Evolutionary conservation across 192 early-diverging fungal genomes (phyloP).

Genomic region (Umbelopsis vinacea): DNA sequence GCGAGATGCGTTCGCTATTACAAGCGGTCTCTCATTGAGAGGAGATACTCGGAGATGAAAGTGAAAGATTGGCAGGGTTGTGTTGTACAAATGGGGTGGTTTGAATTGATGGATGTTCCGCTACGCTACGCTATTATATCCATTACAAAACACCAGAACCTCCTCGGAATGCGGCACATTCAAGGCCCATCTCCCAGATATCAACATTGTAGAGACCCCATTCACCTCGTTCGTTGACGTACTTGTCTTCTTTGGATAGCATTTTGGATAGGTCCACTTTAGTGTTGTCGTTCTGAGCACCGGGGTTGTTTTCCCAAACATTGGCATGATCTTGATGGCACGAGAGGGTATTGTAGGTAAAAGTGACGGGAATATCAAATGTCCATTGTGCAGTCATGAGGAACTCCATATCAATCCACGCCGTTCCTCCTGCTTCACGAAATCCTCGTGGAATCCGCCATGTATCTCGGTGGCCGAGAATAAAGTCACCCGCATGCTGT

Average conservation of each 20-base stretch:
- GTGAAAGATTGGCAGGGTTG: no score
- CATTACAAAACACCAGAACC: neutral
- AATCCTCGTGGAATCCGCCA: constrained; percentile 31
- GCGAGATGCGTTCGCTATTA: no score
- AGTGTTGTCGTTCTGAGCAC: constrained; percentile 24
- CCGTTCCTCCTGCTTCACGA: constrained; percentile 29
- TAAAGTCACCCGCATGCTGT: constrained; percentile 38
- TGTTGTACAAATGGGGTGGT: neutral
- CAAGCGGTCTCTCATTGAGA: no score
- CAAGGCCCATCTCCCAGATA: constrained; percentile 36
- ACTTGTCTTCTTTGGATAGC: constrained; percentile 25
- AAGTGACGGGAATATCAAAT: constrained; percentile 27
- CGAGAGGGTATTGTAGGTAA: constrained; percentile 19
- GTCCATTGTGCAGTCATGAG: constrained; percentile 33
- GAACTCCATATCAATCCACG: constrained; percentile 41
- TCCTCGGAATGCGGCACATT: constrained; percentile 34
- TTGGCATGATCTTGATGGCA: constrained; percentile 36
- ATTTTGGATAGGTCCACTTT: constrained; percentile 36
- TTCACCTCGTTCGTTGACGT: constrained; percentile 38
- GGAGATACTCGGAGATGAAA: no score
- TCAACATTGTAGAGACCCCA: constrained; percentile 37
- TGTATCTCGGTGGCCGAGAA: constrained; percentile 35
- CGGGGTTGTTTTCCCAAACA: constrained; percentile 26
- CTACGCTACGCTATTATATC: neutral
- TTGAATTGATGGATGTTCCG: neutral